Percentiles rank a stretch among this genome's conserved stretches.
These are phyloP conservation scores for Xylariaceae sp. DNA, from an alignment of 2,329 filamentous ascomycete genomes.

Conservation along the genomic window DNA sequence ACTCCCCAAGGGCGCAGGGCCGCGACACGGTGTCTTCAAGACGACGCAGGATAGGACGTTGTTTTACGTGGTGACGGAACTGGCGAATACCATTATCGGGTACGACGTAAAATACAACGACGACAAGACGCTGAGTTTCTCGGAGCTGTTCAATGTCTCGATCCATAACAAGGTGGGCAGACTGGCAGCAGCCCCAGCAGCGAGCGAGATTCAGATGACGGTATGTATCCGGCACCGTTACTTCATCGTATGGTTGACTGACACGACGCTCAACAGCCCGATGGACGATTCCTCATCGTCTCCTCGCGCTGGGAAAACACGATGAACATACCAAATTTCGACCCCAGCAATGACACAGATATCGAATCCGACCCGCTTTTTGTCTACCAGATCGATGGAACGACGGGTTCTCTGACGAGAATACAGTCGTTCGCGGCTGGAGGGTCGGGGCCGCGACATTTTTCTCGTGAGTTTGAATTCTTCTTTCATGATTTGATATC, in stretches of 20 bases:
- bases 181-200: conserved; percentile 40
- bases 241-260: not conserved
- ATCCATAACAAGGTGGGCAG: conserved; percentile 42
- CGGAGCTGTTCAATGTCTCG: conserved; percentile 42
- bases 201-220: conserved; percentile 54
- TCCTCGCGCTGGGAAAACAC: conserved; percentile 61
- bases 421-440: conserved; percentile 57
- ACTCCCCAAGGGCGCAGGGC: conserved; percentile 52
- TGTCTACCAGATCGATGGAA: conserved; percentile 51
- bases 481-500: not conserved
- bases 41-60: conserved; percentile 42
- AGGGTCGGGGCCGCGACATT: conserved; percentile 54
- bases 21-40: conserved; percentile 59
- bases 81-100: conserved; percentile 51
- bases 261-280: conserved; percentile 39
- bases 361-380: conserved; percentile 60
- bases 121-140: conserved; percentile 40
- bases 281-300: conserved; percentile 58
- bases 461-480: conserved; percentile 16
- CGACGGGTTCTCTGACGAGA: conserved; percentile 51
- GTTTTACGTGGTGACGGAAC: conserved; percentile 58
- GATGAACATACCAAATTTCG: conserved; percentile 45
- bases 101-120: conserved; percentile 51
- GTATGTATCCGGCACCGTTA: conserved; percentile 38
- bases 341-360: conserved; percentile 37